A percentile compares a stretch with the other conserved stretches of the same genome.
Evolutionary conservation across 2,329 filamentous ascomycete genomes (phyloP).

Genomic region (Fusarium sp.): DNA sequence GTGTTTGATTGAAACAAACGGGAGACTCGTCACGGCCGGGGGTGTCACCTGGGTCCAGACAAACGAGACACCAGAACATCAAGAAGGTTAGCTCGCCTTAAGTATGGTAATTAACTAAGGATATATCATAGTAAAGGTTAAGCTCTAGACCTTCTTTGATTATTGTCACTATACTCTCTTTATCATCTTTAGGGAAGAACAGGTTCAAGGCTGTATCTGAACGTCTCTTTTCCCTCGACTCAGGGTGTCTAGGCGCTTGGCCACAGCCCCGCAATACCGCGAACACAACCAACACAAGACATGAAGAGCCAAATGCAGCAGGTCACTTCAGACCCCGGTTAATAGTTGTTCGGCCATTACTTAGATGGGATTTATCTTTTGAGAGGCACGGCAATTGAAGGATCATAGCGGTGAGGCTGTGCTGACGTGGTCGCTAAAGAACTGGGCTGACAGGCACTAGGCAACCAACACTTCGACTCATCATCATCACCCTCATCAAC

Average conservation of each 20-base stretch:
- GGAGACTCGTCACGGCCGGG: not conserved
- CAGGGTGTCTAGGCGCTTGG: not conserved
- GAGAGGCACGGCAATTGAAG: not conserved
- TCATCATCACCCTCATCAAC: not conserved
- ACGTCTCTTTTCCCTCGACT: not conserved
- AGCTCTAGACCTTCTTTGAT: not conserved
- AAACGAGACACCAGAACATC: not conserved
- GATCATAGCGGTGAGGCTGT: constrained; percentile 5
- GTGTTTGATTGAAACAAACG: not conserved
- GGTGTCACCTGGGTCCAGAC: not conserved
- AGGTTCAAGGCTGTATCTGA: not conserved
- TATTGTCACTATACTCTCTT: not conserved
- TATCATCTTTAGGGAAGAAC: not conserved
- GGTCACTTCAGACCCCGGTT: not conserved
- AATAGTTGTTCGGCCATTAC: not conserved
- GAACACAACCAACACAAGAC: not conserved
- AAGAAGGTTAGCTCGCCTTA: not conserved
- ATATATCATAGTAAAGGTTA: not conserved
- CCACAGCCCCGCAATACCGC: not conserved
- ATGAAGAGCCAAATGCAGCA: not conserved
- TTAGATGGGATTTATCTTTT: not conserved
- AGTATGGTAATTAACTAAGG: not conserved
- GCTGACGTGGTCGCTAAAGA: not conserved
- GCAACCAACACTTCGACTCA: not conserved
- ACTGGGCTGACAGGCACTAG: not conserved